A percentile compares a stretch with the other conserved stretches of the same genome.
These are phyloP conservation scores for Centella asiatica DNA, from an alignment of 129 eudicot genomes.

Conservation along the genomic window DNA sequence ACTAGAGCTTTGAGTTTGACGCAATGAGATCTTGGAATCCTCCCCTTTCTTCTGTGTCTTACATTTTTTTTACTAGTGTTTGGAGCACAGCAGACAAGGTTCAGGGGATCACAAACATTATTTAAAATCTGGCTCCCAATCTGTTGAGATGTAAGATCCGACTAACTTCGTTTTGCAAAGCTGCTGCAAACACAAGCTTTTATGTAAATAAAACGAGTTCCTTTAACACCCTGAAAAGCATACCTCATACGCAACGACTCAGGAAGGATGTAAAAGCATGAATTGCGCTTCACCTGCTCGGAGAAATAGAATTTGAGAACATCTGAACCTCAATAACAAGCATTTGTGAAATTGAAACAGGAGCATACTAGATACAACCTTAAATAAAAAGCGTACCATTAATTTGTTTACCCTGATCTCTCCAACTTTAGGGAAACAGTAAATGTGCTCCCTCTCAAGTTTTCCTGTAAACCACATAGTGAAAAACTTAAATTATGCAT, in stretches of 20 bases:
- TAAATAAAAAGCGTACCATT: slow-evolving; percentile 39
- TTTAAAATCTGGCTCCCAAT: slow-evolving; percentile 7
- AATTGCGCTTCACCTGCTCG: slow-evolving; percentile 57
- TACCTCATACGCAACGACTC: slow-evolving; percentile 52
- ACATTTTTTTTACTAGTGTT: slow-evolving; percentile 4
- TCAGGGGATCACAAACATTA: background rate
- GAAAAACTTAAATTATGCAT: slow-evolving; percentile 1
- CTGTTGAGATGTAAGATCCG: slow-evolving; percentile 11
- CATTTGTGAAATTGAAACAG: background rate
- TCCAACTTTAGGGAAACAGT: slow-evolving; percentile 59
- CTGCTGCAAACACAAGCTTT: slow-evolving; percentile 17
- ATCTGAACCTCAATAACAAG: background rate
- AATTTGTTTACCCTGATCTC: slow-evolving; percentile 36
- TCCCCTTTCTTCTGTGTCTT: slow-evolving; percentile 21
- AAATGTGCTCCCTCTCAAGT: slow-evolving; percentile 43
- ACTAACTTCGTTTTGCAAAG: background rate
- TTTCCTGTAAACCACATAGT: slow-evolving; percentile 37
- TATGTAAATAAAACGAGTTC: slow-evolving; percentile 37
- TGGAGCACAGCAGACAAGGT: background rate
- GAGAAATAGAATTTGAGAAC: slow-evolving; percentile 1
- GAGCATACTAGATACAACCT: background rate
- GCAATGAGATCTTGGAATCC: slow-evolving; percentile 8
- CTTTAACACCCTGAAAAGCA: slow-evolving; percentile 37
- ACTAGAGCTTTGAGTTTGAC: slow-evolving; percentile 12
- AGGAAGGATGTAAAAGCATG: slow-evolving; percentile 47